Conservation (phyloP, 768 basidiomycete genomes). For the Clitopilus passeckerianus region DNA sequence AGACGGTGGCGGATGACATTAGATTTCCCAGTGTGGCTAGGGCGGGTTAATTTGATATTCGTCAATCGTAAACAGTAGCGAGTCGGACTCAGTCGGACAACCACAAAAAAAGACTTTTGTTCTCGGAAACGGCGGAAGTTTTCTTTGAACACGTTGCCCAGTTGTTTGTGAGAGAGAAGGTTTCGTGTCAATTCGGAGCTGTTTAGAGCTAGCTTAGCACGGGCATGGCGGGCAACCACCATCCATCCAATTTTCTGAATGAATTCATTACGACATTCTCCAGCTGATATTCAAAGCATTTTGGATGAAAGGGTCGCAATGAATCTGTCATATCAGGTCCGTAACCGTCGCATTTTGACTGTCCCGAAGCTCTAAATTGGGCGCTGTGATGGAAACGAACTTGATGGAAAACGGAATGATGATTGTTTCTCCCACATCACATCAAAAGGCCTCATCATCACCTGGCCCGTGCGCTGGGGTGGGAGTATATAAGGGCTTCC, state of each 20-base stretch:
- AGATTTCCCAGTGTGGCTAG: not conserved
- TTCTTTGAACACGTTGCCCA: not conserved
- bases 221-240: not conserved
- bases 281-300: not conserved
- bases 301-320: not conserved
- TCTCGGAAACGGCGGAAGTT: not conserved
- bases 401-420: not conserved
- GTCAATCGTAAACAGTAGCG: not conserved
- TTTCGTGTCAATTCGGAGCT: not conserved
- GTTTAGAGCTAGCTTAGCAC: not conserved
- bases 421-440: not conserved
- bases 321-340: not conserved
- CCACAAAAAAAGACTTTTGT: not conserved
- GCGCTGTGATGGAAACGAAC: not conserved
- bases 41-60: not conserved
- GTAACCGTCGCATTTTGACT: not conserved
- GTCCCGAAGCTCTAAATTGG: not conserved
- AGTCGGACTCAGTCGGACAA: not conserved
- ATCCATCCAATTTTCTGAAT: not conserved
- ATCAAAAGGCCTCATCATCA: not conserved
- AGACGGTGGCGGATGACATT: not conserved
- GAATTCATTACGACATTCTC: not conserved
- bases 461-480: conserved; percentile 4
- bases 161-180: not conserved
- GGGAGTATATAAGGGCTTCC: not conserved